Evolutionary conservation across 306 rosid genomes (phyloP), one percentile per base, ranked within the genome.

Genomic region (Cucumis hystrix): DNA sequence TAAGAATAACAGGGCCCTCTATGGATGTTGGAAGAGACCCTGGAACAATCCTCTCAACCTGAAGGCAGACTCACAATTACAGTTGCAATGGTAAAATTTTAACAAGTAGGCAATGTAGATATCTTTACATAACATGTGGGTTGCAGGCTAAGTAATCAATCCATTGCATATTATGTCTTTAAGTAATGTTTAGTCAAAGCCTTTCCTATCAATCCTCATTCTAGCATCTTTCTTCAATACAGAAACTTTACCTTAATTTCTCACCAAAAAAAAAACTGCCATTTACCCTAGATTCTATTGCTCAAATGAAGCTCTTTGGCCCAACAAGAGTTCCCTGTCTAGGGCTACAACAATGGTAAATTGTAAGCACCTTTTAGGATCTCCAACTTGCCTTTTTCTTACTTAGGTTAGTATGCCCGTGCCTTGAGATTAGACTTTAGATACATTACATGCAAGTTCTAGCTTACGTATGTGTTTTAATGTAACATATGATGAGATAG

Each of bases 11-110:
- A 74, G 99, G 90, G 76, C 93, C 97, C 78, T 92, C 83, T 66
- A 83, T 81, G 54, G 91, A 81, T 72, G 88, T 83, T 74, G 97
- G 93, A 71, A 95, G 79, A 70, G 90, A 92, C 23, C 96, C 96
- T 66, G 97, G 99, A 79, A 85, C 86, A 78, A 95, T 95, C 79
- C 87, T 89, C 79, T 92, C 97, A 86, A 92, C 99, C 99, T 95
- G 91, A 69, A 81, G 47, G 35, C 45, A n/a, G 4, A 30, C 30
- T 59, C 41, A 23, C 17, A 76, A 59, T 76, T 59, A 60, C 65
- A 58, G 15, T 15, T 47, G 56, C 40, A 62, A 62, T 13, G 56
- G 33, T 76, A 76, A 25, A 58, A 11, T 25, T 70, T 56, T 47
- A 45, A 23, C 58, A 47, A 47, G 40, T 69, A 69, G 39, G 11